Evolutionary conservation across 78 protist species (phyloP).

Genomic region (Dictyostelium intermedium): DNA sequence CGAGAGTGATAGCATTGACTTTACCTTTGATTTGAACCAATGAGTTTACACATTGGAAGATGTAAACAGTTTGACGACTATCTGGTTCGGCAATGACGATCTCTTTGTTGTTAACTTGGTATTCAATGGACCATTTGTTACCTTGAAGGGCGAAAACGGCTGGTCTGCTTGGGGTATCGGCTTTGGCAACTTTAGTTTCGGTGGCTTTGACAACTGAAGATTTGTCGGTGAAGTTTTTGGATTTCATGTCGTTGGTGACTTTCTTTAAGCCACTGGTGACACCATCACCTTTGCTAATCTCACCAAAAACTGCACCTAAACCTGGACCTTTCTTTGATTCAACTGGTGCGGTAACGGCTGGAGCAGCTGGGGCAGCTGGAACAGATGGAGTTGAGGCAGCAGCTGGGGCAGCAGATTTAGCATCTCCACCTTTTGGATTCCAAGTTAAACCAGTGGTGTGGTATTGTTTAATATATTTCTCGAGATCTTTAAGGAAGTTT

Average conservation of each 20-base stretch:
- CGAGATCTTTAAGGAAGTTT: conserved; percentile 73
- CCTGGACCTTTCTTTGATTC: conserved; percentile 38
- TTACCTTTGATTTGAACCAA: conserved; percentile 89
- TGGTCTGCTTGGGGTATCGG: conserved; percentile 43
- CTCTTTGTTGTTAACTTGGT: conserved; percentile 75
- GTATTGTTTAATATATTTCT: conserved; percentile 75
- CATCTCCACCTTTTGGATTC: conserved; percentile 85
- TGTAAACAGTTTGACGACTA: conserved; percentile 83
- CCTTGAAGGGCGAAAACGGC: conserved; percentile 77
- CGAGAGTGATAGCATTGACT: conserved; percentile 90
- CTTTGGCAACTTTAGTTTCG: conserved; percentile 40
- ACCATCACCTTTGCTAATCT: conserved; percentile 84
- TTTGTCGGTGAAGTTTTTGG: conserved; percentile 86
- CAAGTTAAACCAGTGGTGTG: conserved; percentile 87
- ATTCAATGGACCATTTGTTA: conserved; percentile 92
- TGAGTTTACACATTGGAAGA: conserved; percentile 81
- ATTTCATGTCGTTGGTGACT: conserved; percentile 88
- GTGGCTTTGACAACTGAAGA: conserved; percentile 78
- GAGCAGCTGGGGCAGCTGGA: conserved; percentile 63
- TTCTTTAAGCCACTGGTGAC: conserved; percentile 89
- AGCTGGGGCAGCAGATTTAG: conserved; percentile 61
- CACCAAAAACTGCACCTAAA: conserved; percentile 75
- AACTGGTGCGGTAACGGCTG: conserved; percentile 59
- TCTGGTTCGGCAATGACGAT: conserved; percentile 77
- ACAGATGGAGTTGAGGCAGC: conserved; percentile 74